A percentile compares a stretch with the other conserved stretches of the same genome.
Evolutionary conservation across 1,139 yeast genomes (phyloP).

Genomic region (Saccharomyces pastorianus): DNA sequence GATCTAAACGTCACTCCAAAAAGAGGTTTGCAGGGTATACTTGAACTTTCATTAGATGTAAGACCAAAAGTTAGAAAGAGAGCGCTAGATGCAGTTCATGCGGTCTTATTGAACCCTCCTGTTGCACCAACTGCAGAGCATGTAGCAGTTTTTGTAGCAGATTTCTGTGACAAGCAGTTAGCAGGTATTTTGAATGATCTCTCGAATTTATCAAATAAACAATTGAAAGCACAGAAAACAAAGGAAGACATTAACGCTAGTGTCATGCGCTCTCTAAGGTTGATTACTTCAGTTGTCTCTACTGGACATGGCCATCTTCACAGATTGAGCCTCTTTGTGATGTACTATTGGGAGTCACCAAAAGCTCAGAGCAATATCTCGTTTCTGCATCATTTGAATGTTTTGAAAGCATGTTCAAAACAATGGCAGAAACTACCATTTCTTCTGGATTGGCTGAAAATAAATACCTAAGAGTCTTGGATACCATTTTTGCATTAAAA

Average conservation of each 20-base stretch:
- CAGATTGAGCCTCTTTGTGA: slow-evolving; percentile 71
- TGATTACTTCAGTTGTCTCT: slow-evolving; percentile 57
- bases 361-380: slow-evolving; percentile 75
- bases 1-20: slow-evolving; percentile 59
- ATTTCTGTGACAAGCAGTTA: slow-evolving; percentile 45
- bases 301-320: slow-evolving; percentile 77
- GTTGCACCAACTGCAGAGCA: slow-evolving; percentile 75
- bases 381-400: slow-evolving; percentile 77
- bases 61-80: slow-evolving; percentile 95
- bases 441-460: slow-evolving; percentile 40
- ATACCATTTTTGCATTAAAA: slow-evolving; percentile 66
- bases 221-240: slow-evolving; percentile 33
- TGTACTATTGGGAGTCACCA: slow-evolving; percentile 61
- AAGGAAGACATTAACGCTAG: slow-evolving; percentile 46
- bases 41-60: slow-evolving; percentile 75
- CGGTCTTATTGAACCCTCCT: slow-evolving; percentile 61
- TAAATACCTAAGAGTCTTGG: slow-evolving; percentile 55
- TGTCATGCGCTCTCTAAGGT: slow-evolving; percentile 69
- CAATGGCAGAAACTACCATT: slow-evolving; percentile 39
- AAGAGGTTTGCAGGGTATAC: slow-evolving; percentile 72
- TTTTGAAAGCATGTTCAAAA: slow-evolving; percentile 73
- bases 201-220: slow-evolving; percentile 32
- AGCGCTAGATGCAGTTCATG: slow-evolving; percentile 77
- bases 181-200: slow-evolving; percentile 41
- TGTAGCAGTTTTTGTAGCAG: slow-evolving; percentile 66